Base-by-base conservation (phyloP, 306 rosid genomes). In the Prinsepia uniflora region DNA sequence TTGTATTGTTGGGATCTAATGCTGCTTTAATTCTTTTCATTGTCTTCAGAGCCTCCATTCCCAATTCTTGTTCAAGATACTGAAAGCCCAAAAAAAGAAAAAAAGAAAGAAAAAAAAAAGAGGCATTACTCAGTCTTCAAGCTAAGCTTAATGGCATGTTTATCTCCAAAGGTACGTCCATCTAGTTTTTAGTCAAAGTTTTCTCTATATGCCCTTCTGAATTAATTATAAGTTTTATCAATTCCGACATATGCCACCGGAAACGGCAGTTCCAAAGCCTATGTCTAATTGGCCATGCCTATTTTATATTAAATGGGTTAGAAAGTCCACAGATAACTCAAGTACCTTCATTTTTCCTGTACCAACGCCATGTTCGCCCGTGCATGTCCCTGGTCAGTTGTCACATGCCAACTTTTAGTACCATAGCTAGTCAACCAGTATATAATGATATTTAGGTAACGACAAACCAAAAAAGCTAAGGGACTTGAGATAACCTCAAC, bases 351-450 rank as follows among this genome's bases (percentile, higher is more conserved):
- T 81, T 84, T 93, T 93, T 72, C 98, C 98, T 1, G 97, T 93
- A 68, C 98, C 97, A 61, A 90, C 97, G 52, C 98, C 98, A 72
- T 93, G 98, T 72, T 93, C 98, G 9, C 98, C 98, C 0, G 97
- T 88, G 76, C 98, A 93, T 17, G 97, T 93, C 83, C 98, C 96
- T 93, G 85, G 67, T 71, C 56, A 47, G 76, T 75, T 67, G 72
- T 78, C 55, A 75, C 67, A 53, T 42, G 71, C 53, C 22, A 70
- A 61, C 66, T 47, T 74, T 84, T 49, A 83, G 69, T 78, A 63
- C 63, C 14, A 11, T 52, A 49, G 59, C 34, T 57, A n/a, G 60
- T 73, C 61, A 41, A 63, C 20, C 11, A 36, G 5, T 58, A 57
- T 19, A 19, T 19, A 65, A 46, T 48, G 24, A 24, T 8, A 44